These are phyloP conservation scores for Colletotrichum liriopes DNA, from an alignment of 2,329 filamentous ascomycete genomes.

Conservation along the genomic window DNA sequence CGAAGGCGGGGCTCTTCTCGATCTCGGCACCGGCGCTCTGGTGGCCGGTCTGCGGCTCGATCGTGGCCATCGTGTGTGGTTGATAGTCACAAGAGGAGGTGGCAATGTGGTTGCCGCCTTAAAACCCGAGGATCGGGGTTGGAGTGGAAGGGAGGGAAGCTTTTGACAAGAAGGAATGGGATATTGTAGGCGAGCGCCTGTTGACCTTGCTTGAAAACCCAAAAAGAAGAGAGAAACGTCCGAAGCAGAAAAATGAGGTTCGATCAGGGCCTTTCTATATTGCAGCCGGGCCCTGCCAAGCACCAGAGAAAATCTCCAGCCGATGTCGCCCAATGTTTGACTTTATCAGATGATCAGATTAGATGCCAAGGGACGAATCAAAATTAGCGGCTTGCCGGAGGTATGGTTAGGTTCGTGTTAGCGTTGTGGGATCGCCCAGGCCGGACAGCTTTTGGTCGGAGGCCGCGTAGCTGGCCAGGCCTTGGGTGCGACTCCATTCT, in stretches of 20 bases:
- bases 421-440: constrained; percentile 37
- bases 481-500: constrained; percentile 9
- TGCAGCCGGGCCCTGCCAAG: constrained; percentile 16
- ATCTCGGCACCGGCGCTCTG: constrained; percentile 24
- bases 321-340: constrained; percentile 38
- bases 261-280: constrained; percentile 26
- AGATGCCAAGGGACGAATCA: constrained; percentile 37
- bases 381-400: constrained; percentile 8
- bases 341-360: constrained; percentile 43
- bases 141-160: not conserved
- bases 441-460: constrained; percentile 29
- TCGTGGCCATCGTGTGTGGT: constrained; percentile 27
- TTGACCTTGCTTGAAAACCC: constrained; percentile 36
- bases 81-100: constrained; percentile 4
- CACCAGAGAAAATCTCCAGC: constrained; percentile 8
- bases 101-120: constrained; percentile 19
- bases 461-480: constrained; percentile 38
- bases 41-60: constrained; percentile 19
- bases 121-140: constrained; percentile 22
- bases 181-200: constrained; percentile 34
- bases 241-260: constrained; percentile 11
- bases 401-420: constrained; percentile 41
- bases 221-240: constrained; percentile 12
- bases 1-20: constrained; percentile 34
- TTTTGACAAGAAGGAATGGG: constrained; percentile 27